phyloP scores from a whole-genome alignment of 768 basidiomycete genomes.

The Crassisporium funariophilum region DNA sequence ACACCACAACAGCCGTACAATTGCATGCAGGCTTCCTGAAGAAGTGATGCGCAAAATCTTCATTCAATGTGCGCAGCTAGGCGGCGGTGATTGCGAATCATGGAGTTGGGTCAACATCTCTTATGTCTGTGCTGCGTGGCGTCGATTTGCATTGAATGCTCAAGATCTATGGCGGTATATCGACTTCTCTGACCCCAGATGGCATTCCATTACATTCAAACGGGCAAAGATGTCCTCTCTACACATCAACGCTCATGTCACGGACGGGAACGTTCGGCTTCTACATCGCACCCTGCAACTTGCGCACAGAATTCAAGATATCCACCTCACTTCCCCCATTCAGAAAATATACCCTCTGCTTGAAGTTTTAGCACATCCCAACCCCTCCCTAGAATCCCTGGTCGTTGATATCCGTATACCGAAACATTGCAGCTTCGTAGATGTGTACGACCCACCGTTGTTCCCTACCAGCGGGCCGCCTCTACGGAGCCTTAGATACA shows the following conservation, averaged over 20 bases:
- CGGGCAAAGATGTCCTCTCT: slow-evolving; percentile 36
- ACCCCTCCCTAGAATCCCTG: slow-evolving; percentile 36
- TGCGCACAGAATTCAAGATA: slow-evolving; percentile 36
- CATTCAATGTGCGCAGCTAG: slow-evolving; percentile 24
- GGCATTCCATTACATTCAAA: slow-evolving; percentile 30
- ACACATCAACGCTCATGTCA: slow-evolving; percentile 32
- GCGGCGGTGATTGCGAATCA: slow-evolving; percentile 14
- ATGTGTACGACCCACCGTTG: slow-evolving; percentile 27
- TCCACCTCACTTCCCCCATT: slow-evolving; percentile 37
- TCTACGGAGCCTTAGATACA: slow-evolving; percentile 31
- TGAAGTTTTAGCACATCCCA: slow-evolving; percentile 36
- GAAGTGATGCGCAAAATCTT: slow-evolving; percentile 33
- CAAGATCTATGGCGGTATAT: slow-evolving; percentile 38
- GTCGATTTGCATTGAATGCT: slow-evolving; percentile 32
- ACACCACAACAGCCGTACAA: slow-evolving; percentile 15
- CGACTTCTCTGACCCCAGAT: slow-evolving; percentile 40
- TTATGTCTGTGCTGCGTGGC: slow-evolving; percentile 41
- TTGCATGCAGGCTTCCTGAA: slow-evolving; percentile 29
- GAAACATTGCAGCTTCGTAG: slow-evolving; percentile 14
- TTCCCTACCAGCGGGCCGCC: slow-evolving; percentile 31
- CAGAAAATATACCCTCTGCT: slow-evolving; percentile 36
- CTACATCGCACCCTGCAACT: slow-evolving; percentile 36
- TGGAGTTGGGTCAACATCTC: slow-evolving; percentile 41
- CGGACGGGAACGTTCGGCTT: slow-evolving; percentile 29
- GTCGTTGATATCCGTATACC: slow-evolving; percentile 31